Evolutionary conservation across 2,329 filamentous ascomycete genomes (phyloP), one percentile per base, ranked within the genome.

Genomic region (Botryotinia convoluta): DNA sequence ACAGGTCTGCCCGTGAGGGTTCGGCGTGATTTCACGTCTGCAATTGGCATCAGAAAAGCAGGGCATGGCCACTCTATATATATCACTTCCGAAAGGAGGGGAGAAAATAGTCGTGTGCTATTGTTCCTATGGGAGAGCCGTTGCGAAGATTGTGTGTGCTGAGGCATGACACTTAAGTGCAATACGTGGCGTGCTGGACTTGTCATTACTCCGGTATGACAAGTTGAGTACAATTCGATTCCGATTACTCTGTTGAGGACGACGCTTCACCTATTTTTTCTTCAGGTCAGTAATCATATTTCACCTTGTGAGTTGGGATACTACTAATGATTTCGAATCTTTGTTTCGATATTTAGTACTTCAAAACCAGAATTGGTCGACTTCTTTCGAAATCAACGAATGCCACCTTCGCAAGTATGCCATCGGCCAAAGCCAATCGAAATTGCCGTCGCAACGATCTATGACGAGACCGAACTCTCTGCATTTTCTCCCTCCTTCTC

Each of bases 1-100:
- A 83, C 79, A 81, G 85, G 85, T 86, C 93, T 93, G 91, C 92
- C 92, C 90, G 92, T 88, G 87, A 95, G 92, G 93, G 92, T 88
- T 92, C 91, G 89, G 89, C 92, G 92, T 92, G 91, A 93, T 82
- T 59, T 84, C 86, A 90, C 91, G 92, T 89, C 87, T 93, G 93
- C 92, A 93, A 90, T 87, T 86, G 93, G 92, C 92, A 96, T 95
- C 92, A 95, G 93, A 95, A 94, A 95, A 88, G 91, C 92, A 92
- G 90, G 89, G 84, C 77, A 78, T 72, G 39, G 79, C 77, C 76
- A 79, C 79, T 76, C 75, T 77, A 79, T 82, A 79, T 74, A 77
- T 80, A 79, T 77, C 78, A 65, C 69, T 70, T 74, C 75, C 26
- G 69, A 63, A 68, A 74, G 57, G 74, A 63, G 72, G 74, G 76